Percentiles rank a stretch among this genome's conserved stretches.
These are phyloP conservation scores for Xylaria castorea DNA, from an alignment of 495 filamentous ascomycete species.

Conservation along the genomic window DNA sequence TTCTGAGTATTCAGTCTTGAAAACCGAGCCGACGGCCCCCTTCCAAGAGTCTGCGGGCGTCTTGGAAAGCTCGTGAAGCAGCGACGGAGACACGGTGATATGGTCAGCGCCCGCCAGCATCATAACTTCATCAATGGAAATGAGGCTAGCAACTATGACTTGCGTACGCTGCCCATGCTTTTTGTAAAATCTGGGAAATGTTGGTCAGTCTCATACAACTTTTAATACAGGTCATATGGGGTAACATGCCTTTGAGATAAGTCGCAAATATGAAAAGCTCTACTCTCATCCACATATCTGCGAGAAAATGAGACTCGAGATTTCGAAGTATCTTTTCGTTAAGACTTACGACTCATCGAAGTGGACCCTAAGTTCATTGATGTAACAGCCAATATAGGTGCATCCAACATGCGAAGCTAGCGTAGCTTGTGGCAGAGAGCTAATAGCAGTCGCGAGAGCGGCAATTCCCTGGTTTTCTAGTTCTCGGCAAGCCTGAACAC, in stretches of 20 bases:
- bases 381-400: constrained; percentile 66
- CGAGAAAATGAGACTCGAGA: constrained; percentile 23
- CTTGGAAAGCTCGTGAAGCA: constrained; percentile 56
- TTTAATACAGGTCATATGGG: background rate
- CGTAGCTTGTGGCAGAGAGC: constrained; percentile 63
- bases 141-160: constrained; percentile 64
- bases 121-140: constrained; percentile 62
- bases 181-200: constrained; percentile 42
- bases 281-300: constrained; percentile 55
- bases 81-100: constrained; percentile 62
- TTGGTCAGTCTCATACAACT: background rate
- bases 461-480: constrained; percentile 59
- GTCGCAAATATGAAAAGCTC: constrained; percentile 57
- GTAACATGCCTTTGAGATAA: constrained; percentile 55
- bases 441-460: constrained; percentile 68
- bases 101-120: constrained; percentile 63
- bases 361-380: constrained; percentile 70
- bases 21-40: constrained; percentile 48
- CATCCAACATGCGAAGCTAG: constrained; percentile 64
- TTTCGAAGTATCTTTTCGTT: background rate
- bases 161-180: constrained; percentile 49
- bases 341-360: constrained; percentile 58
- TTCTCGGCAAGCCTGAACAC: constrained; percentile 65
- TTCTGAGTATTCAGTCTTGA: constrained; percentile 31
- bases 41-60: constrained; percentile 45